Evolutionary conservation across 192 early-diverging fungal species (phyloP), one percentile per base, ranked within the genome.

Genomic region (Gamsiella multidivaricata): DNA sequence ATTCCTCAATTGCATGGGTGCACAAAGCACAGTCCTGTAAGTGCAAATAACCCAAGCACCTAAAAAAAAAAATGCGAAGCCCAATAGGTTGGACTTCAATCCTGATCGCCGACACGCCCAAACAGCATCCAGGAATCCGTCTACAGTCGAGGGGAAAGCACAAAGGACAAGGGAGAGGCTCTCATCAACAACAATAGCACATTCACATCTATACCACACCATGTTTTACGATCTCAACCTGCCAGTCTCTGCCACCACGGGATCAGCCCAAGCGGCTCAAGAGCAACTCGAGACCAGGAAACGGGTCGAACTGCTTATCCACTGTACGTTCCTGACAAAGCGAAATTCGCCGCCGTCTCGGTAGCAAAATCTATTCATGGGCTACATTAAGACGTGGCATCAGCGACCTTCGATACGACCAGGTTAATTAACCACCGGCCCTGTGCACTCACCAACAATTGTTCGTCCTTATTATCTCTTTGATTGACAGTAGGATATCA

Each of bases 201-300:
- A 34, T 26, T 54, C 53, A 54, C 4, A 31, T 12, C 33, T 4
- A 12, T 14, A 7, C 17, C 5, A 36, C 42, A 43, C 46, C 49
- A 88, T 88, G 87, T 86, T 88, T 56, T 87, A 83, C 33, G 87
- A 88, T 66, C 82, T 88, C 43, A 88, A 88, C 63, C 55, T 88
- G 26, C 82, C 84, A 10, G 83, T 84, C 59, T 69, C 80, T 15
- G 54, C 74, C 7, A 28, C 59, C 5, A 34, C 55, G 3, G 62
- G 69, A 51, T 31, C 64, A 28, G 54, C 70, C 3, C 61, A 63
- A 10, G 69, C 70, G 41, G 54, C 57, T 32, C 61, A 59, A 17
- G 81, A 82, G 3, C 69, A 80, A 25, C 70, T 80, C 57, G 80
- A 83, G 34, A 66, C 82, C 23, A 73, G 80, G 58, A 83, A 80